A percentile compares a stretch with the other conserved stretches of the same genome.
These are phyloP conservation scores for Papiliotrema flavescens DNA, from an alignment of 1,284 basidiomycete species.

Conservation along the genomic window DNA sequence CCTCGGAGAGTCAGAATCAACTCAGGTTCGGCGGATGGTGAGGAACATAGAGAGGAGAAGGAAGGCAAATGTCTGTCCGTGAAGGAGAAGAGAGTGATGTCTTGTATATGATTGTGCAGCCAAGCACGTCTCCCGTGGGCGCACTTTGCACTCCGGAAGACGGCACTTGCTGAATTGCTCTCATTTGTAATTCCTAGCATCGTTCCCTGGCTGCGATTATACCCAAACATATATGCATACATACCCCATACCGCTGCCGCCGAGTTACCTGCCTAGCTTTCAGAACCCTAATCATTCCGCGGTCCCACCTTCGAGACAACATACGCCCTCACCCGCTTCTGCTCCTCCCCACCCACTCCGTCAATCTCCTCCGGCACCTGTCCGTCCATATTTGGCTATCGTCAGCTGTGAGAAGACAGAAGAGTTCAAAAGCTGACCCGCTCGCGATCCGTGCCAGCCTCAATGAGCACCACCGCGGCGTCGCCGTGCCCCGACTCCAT, in stretches of 20 bases:
- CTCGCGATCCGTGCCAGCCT: constrained; percentile 85
- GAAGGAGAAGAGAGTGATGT: no score
- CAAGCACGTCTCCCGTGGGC: no score
- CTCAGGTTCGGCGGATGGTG: background rate
- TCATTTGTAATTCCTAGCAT: background rate
- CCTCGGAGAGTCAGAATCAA: background rate
- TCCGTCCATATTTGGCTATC: constrained; percentile 72
- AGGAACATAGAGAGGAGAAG: no score
- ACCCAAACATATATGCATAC: background rate
- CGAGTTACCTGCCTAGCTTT: background rate
- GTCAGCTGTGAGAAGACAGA: constrained; percentile 8
- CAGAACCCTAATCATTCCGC: constrained; percentile 24
- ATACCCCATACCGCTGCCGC: background rate
- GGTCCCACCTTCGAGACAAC: constrained; percentile 53
- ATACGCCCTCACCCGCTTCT: constrained; percentile 69
- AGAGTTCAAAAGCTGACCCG: constrained; percentile 57
- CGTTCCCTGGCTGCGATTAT: background rate
- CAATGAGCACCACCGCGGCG: constrained; percentile 80
- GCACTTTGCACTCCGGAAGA: no score
- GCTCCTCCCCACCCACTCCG: constrained; percentile 82
- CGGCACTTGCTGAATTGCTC: background rate
- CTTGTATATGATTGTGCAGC: no score
- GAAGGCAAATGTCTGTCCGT: no score
- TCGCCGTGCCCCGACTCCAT: constrained; percentile 91
- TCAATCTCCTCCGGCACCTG: constrained; percentile 77